Base-by-base conservation (phyloP, 768 basidiomycete species). In the Chalciporus pseudorubinellus region DNA sequence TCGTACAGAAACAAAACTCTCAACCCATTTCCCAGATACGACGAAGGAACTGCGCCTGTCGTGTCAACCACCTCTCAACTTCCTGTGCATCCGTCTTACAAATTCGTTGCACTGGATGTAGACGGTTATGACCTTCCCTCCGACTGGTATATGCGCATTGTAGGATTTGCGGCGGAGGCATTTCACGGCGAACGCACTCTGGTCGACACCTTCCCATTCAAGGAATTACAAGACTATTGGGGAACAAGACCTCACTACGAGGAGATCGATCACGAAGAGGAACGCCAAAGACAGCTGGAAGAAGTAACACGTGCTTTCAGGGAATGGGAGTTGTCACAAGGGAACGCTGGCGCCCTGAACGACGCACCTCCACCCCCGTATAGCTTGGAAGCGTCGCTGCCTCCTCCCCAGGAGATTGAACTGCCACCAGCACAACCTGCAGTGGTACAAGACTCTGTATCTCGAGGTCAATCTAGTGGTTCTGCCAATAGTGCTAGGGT, bases 81-180 rank as follows among this genome's bases (percentile, higher is more conserved):
- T 3, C 91, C 90, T 10, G 71, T 75, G 49, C 77, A 78, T n/a
- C 77, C 82, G 16, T 71, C 75, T 46, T 82, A 74, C 60, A 74
- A 73, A 16, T 85, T 89, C 59, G 67, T 92, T 58, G 84, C 88
- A 9, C 74, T 90, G 16, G 90, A 93, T 59, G 83, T 78, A 53
- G 91, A 92, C 58, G 89, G 89, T 3, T 77, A 83, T 58, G 85
- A 87, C 55, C 64, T 91, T 16, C 89, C 89, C 1, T 71, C 84
- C 22, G 91, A 93, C 70, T 93, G 91, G 90, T 89, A 87, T 64
- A 88, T 89, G 85, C 80, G 89, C 19, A 82, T 90, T 46, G 80
- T 78, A 59, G 87, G 88, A 14, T 81, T 87, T 58, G 85, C 84
- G 3, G 85, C 77, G 0, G 86, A 89, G 67, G 79, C 73, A 22